These are phyloP conservation scores for Akanthomyces muscarius DNA, from an alignment of 2,329 filamentous ascomycete genomes.

Conservation along the genomic window DNA sequence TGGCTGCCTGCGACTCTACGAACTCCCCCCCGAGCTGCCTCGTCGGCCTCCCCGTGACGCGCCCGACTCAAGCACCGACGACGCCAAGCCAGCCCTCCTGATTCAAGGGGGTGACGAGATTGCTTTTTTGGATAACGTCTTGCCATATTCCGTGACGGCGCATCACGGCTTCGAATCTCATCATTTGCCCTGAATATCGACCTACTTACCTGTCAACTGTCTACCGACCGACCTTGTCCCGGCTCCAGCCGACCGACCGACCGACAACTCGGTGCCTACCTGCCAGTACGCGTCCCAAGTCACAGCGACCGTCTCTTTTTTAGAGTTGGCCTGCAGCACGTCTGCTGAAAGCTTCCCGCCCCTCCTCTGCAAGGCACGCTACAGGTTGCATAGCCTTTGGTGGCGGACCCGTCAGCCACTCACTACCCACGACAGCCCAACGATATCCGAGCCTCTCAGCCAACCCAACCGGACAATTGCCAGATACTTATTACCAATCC, in stretches of 20 bases:
- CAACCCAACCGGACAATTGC: not conserved
- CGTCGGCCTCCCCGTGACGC: constrained; percentile 8
- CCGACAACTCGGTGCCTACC: no score
- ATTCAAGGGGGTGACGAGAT: not conserved
- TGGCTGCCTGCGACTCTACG: not conserved
- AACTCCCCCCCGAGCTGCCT: not conserved
- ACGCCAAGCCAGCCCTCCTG: constrained; percentile 7
- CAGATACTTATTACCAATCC: no score
- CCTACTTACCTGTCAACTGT: no score
- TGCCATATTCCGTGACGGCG: not conserved
- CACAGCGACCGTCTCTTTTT: not conserved
- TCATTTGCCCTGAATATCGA: no score
- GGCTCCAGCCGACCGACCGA: no score
- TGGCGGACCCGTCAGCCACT: not conserved
- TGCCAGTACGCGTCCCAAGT: no score
- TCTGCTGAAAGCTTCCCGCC: not conserved
- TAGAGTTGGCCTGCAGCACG: constrained; percentile 8
- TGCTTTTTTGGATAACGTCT: not conserved
- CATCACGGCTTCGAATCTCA: no score
- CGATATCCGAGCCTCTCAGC: not conserved
- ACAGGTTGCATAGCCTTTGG: not conserved
- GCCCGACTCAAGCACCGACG: not conserved
- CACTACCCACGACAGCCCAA: not conserved
- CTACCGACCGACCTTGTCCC: no score
- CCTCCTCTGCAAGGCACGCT: constrained; percentile 9